phyloP scores from a whole-genome alignment of 768 basidiomycete species.

The Tricholoma flavovirens region DNA sequence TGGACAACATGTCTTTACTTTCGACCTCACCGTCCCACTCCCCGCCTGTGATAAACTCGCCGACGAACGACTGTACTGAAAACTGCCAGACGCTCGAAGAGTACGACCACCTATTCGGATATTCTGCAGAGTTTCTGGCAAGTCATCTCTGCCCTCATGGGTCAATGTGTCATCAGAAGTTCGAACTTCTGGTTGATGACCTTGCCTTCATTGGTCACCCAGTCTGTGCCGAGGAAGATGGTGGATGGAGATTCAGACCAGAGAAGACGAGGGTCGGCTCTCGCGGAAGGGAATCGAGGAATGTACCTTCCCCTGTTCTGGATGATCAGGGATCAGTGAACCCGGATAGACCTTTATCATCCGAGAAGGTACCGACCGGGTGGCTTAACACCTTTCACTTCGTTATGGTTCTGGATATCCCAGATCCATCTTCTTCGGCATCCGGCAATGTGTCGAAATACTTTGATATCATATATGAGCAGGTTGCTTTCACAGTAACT shows the following conservation, averaged over 20 bases:
- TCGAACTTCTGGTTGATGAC: constrained; percentile 88
- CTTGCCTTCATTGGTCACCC: constrained; percentile 94
- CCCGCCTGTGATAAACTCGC: constrained; percentile 47
- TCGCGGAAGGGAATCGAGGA: constrained; percentile 53
- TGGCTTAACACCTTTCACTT: constrained; percentile 81
- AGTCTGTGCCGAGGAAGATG: constrained; percentile 71
- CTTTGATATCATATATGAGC: constrained; percentile 84
- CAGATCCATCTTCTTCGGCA: constrained; percentile 82
- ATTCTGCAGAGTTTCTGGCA: constrained; percentile 76
- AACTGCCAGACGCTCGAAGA: constrained; percentile 35
- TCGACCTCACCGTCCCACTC: constrained; percentile 40
- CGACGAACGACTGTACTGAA: constrained; percentile 38
- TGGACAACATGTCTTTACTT: constrained; percentile 49
- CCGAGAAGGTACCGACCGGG: constrained; percentile 31
- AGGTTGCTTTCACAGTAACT: constrained; percentile 83
- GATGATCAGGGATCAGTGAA: constrained; percentile 26
- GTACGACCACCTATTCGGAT: constrained; percentile 73
- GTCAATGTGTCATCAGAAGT: constrained; percentile 88
- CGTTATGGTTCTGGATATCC: constrained; percentile 81
- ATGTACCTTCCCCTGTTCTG: constrained; percentile 25
- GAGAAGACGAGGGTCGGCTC: constrained; percentile 48
- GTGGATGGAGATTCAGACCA: constrained; percentile 69
- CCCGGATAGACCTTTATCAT: constrained; percentile 24
- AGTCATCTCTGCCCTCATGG: constrained; percentile 72
- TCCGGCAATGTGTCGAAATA: constrained; percentile 74